Evolutionary conservation across 306 rosid genomes (phyloP).

Genomic region (Malus fusca): DNA sequence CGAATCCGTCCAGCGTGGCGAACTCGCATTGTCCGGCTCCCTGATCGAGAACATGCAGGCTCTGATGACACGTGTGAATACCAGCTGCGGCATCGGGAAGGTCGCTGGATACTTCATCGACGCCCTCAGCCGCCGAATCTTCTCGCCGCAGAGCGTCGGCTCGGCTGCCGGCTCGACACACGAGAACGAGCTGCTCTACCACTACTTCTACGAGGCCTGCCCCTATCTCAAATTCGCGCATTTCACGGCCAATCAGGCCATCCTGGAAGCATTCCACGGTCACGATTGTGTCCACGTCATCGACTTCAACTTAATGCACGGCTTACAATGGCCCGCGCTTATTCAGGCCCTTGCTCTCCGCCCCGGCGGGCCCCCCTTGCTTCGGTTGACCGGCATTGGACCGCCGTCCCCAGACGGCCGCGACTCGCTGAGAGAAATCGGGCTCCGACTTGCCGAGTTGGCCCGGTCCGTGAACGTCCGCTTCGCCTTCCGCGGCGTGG

Average conservation of each 20-base stretch:
- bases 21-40: slow-evolving; percentile 57
- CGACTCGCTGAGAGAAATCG: slow-evolving; percentile 72
- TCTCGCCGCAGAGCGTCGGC: slow-evolving; percentile 9
- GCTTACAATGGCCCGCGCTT: slow-evolving; percentile 87
- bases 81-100: slow-evolving; percentile 73
- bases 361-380: slow-evolving; percentile 75
- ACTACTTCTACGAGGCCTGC: slow-evolving; percentile 78
- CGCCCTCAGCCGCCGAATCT: slow-evolving; percentile 68
- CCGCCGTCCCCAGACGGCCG: slow-evolving; percentile 90
- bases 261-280: slow-evolving; percentile 72
- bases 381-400: slow-evolving; percentile 82
- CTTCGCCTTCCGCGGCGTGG: slow-evolving; percentile 83
- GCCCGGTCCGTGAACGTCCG: slow-evolving; percentile 81
- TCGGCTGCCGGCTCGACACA: slow-evolving; percentile 16
- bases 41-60: slow-evolving; percentile 70
- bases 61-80: slow-evolving; percentile 47
- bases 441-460: slow-evolving; percentile 63
- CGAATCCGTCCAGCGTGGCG: slow-evolving; percentile 65
- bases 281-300: slow-evolving; percentile 85
- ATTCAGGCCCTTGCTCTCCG: slow-evolving; percentile 83
- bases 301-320: slow-evolving; percentile 87
- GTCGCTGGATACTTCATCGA: slow-evolving; percentile 83
- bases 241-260: slow-evolving; percentile 90
- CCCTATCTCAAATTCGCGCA: slow-evolving; percentile 91
- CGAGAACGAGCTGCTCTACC: slow-evolving; percentile 59